A percentile compares a stretch with the other conserved stretches of the same genome.
Evolutionary conservation across 2,329 filamentous ascomycete genomes (phyloP).

Genomic region (Clonostachys rosea): DNA sequence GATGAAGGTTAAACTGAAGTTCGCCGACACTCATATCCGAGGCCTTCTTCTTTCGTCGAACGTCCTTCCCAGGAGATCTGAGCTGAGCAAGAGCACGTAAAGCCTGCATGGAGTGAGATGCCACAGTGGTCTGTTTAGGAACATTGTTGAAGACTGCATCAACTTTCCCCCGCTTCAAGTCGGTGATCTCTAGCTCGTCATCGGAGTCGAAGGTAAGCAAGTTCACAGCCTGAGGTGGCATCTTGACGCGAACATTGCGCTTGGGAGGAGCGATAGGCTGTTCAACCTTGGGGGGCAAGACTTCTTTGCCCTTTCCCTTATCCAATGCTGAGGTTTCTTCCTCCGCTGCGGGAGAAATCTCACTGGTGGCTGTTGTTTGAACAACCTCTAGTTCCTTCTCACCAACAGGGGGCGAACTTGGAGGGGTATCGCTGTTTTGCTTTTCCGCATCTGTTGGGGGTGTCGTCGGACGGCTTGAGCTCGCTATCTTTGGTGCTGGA

Average conservation of each 20-base stretch:
- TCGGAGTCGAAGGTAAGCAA: slow-evolving; percentile 37
- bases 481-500: slow-evolving; percentile 31
- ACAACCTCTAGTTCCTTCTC: slow-evolving; percentile 16
- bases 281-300: slow-evolving; percentile 7
- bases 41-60: slow-evolving; percentile 34
- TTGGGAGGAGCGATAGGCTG: slow-evolving; percentile 23
- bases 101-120: slow-evolving; percentile 58
- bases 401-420: slow-evolving; percentile 58
- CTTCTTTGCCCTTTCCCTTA: slow-evolving; percentile 59
- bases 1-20: slow-evolving; percentile 63
- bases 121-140: slow-evolving; percentile 57
- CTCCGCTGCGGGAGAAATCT: background rate
- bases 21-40: slow-evolving; percentile 63
- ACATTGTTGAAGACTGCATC: slow-evolving; percentile 66
- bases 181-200: slow-evolving; percentile 62
- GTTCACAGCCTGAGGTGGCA: slow-evolving; percentile 34
- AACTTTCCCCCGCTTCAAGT: slow-evolving; percentile 43
- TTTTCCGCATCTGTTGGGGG: slow-evolving; percentile 49
- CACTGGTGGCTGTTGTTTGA: background rate
- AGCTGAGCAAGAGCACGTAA: slow-evolving; percentile 74
- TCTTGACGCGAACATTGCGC: slow-evolving; percentile 45
- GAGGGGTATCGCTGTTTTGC: slow-evolving; percentile 57
- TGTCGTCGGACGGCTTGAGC: slow-evolving; percentile 51
- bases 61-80: slow-evolving; percentile 53
- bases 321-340: slow-evolving; percentile 26